Conservation (phyloP, 2,329 filamentous ascomycete species). For the Exophiala phaeomuriformis region DNA sequence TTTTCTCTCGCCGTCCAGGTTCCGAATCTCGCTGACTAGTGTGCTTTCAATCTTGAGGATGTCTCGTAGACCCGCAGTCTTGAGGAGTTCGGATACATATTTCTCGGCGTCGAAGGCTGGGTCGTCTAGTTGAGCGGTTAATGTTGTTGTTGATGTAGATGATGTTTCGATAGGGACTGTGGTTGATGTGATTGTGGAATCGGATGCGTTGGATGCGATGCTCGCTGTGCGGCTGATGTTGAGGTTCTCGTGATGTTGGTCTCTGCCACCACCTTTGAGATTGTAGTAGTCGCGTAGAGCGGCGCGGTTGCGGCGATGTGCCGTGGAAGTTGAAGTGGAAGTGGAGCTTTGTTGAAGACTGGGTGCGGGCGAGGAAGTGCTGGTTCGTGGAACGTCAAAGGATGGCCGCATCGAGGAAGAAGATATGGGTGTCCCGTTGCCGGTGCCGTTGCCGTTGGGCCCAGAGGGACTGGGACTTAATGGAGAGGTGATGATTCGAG, state of each 20-base stretch:
- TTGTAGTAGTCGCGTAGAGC: conserved; percentile 95
- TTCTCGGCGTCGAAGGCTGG: conserved; percentile 64
- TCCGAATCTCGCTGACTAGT: conserved; percentile 64
- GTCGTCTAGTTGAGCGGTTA: conserved; percentile 57
- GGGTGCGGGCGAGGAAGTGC: conserved; percentile 32
- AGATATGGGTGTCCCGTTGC: conserved; percentile 55
- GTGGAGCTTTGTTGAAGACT: conserved; percentile 30
- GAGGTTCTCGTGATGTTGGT: conserved; percentile 16
- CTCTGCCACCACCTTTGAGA: conserved; percentile 47
- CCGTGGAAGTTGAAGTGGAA: conserved; percentile 56
- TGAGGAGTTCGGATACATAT: conserved; percentile 40
- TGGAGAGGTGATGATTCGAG: background rate
- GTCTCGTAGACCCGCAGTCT: conserved; percentile 37
- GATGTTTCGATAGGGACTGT: conserved; percentile 30
- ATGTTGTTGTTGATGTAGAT: conserved; percentile 44
- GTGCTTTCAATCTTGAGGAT: conserved; percentile 41
- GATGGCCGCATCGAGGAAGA: conserved; percentile 73
- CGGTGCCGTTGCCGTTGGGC: no score
- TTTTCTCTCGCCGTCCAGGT: conserved; percentile 91
- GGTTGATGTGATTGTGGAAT: conserved; percentile 36
- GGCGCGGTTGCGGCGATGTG: conserved; percentile 62
- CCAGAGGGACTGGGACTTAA: background rate
- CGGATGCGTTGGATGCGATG: conserved; percentile 30
- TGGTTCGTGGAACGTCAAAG: conserved; percentile 52
- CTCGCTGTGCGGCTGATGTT: conserved; percentile 28